Evolutionary conservation across 306 rosid genomes (phyloP), one percentile per base, ranked within the genome.

Genomic region (Echinosophora koreensis): DNA sequence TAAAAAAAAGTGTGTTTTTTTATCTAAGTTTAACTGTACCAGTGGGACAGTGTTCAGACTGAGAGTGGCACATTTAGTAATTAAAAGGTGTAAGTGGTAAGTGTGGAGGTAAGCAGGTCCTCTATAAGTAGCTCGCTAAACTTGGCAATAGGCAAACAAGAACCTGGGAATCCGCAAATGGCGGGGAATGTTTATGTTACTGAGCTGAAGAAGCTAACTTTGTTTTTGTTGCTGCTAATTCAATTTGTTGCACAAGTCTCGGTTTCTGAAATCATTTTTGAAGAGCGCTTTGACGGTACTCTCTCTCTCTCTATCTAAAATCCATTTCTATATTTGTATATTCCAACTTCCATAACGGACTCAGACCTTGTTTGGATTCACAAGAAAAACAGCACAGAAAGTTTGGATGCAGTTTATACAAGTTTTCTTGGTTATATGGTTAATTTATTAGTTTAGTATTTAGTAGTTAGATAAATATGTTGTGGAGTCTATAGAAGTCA

Each of bases 211-310:
- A 80, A 75, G 80, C 68, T 76, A 39, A 18, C 39, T 17, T 15
- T 88, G 46, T 60, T 77, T 3, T 8, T 78, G 15, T 34, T 84
- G 6, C 16, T 75, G 1, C 73, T 84, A 1, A 17, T 83, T 9
- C 76, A 72, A 34, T 65, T 80, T 61, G 70, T 69, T 35, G 37
- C 81, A 22, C 91, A 28, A 66, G 73, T 80, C 37, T 80, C 90
- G 0, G 49, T 77, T 69, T 81, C 97, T 5, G 97, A 95, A 75
- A 84, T 92, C 81, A 73, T 92, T 57, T 95, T 95, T 71, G 98
- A 95, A 80, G 98, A 95, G 52, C 86, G 96, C 50, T 95, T 92
- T 5, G 90, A 92, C 13, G 97, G 97, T 95, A 83, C 8, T 16
- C 64, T 27, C 37, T 30, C 64, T 46, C 35, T 47, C 52, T 47